Percentiles rank a stretch among this genome's conserved stretches.
Evolutionary conservation across 2,329 filamentous ascomycete genomes (phyloP).

Genomic region (Fonsecaea multimorphosa): DNA sequence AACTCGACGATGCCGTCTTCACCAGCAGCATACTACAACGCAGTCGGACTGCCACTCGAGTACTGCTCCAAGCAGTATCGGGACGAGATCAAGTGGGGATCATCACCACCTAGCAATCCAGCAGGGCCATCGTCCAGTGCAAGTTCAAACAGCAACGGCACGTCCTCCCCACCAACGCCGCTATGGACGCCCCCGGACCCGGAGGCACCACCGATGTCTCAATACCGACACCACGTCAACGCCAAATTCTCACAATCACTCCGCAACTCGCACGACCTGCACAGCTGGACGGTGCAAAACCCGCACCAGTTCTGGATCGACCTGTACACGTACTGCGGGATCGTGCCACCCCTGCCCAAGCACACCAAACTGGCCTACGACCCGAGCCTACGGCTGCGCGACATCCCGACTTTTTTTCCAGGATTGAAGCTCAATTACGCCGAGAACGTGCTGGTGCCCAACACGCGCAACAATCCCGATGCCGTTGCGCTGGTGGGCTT

Average conservation of each 20-base stretch:
- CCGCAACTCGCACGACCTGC: conserved; percentile 45
- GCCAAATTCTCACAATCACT: conserved; percentile 30
- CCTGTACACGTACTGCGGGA: conserved; percentile 48
- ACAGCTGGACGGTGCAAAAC: conserved; percentile 49
- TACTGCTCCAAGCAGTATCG: conserved; percentile 22
- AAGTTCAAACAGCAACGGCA: not conserved
- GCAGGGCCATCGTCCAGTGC: not conserved
- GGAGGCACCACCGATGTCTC: conserved; percentile 35
- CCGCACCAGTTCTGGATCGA: conserved; percentile 54
- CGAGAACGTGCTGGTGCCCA: conserved; percentile 48
- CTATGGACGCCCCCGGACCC: conserved; percentile 34
- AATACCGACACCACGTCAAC: conserved; percentile 37
- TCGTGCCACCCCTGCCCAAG: conserved; percentile 44
- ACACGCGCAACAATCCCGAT: conserved; percentile 42
- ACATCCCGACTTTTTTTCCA: conserved; percentile 50
- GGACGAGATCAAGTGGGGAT: not conserved
- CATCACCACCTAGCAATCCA: not conserved
- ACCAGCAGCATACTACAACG: conserved; percentile 5
- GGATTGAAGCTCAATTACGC: conserved; percentile 49
- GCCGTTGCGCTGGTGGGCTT: conserved; percentile 50
- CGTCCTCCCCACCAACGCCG: conserved; percentile 3
- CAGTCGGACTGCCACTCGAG: conserved; percentile 21
- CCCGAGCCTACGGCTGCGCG: conserved; percentile 45
- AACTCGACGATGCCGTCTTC: not conserved
- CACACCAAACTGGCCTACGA: conserved; percentile 48